Base-by-base conservation (phyloP, 805 yeast genomes). In the Schwanniomyces occidentalis region DNA sequence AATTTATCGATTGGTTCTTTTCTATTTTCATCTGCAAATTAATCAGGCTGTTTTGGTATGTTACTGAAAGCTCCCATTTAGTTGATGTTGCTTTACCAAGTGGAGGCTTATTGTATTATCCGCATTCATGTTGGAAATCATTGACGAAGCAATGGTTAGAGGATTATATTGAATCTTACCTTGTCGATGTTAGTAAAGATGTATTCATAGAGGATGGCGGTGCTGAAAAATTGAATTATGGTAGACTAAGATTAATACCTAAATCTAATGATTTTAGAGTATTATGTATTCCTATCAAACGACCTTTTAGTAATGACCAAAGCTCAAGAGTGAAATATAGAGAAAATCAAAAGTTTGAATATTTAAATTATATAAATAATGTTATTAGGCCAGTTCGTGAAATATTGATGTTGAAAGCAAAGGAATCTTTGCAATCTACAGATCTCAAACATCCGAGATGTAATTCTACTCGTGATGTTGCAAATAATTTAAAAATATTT, bases 1-100 rank as follows among this genome's bases (percentile, higher is more conserved):
- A 49, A 2, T 77, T 85, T 31, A 17, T 84, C 1, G 30, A 33
- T 1, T 90, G 95, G 95, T 31, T 83, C 2, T 73, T 83, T 25
- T 42, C 56, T 0, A 24, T 22, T 0, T 68, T 80, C 32, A 43
- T 85, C 1, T 60, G 72, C 6, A 66, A 61, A 12, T 40, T 85
- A 1, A 45, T 85, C 0, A 55, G 64, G 0, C 55, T 73, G 0
- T 77, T 75, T 48, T 89, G 87, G 62, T 81, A 85, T 50, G 80
- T 82, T 4, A 81, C 93, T 0, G 84, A 80, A 30, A 37, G 52
- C 1, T 32, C 51, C 3, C 28, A 40, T 9, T n/a, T 32, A 4
- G 27, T 17, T 5, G 56, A 65, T 1, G 76, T 7, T 65, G 35
- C 54, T 13, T 51, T 63, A 0, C 57, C 52, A 7, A 17, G 28